Conservation (phyloP, 768 basidiomycete species). For the Amyloporia xantha region DNA sequence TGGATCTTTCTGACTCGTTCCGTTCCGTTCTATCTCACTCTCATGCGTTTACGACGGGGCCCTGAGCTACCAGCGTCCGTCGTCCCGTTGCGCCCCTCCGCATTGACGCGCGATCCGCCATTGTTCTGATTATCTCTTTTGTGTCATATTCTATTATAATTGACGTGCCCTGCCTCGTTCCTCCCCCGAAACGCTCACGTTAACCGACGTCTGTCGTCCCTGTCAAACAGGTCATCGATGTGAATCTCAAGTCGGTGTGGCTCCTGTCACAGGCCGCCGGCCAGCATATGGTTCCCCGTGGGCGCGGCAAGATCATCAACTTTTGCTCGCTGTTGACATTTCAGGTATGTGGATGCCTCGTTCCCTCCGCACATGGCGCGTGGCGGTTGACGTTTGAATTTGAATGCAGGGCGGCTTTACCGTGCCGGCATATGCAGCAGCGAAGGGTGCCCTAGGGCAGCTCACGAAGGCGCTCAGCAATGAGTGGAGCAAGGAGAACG, state of each 20-base stretch:
- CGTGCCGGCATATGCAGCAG: constrained; percentile 86
- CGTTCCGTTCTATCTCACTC: too few species aligned
- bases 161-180: neutral
- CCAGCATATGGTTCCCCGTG: constrained; percentile 75
- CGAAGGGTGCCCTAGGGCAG: constrained; percentile 83
- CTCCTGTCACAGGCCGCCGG: constrained; percentile 84
- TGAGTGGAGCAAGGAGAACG: constrained; percentile 85
- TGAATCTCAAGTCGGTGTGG: constrained; percentile 87
- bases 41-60: too few species aligned
- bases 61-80: too few species aligned
- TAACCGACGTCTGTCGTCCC: too few species aligned
- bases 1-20: too few species aligned
- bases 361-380: neutral
- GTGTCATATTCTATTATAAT: neutral
- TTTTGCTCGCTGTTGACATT: constrained; percentile 48
- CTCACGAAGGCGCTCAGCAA: constrained; percentile 88
- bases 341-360: constrained; percentile 16
- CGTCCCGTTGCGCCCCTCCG: too few species aligned
- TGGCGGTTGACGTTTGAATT: neutral
- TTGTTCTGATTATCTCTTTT: too few species aligned
- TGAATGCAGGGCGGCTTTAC: constrained; percentile 48
- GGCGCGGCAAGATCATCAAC: constrained; percentile 68
- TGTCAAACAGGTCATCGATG: constrained; percentile 60
- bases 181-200: neutral
- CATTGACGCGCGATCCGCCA: too few species aligned